Conservation (phyloP, 768 basidiomycete genomes). For the Auricularia sp. region DNA sequence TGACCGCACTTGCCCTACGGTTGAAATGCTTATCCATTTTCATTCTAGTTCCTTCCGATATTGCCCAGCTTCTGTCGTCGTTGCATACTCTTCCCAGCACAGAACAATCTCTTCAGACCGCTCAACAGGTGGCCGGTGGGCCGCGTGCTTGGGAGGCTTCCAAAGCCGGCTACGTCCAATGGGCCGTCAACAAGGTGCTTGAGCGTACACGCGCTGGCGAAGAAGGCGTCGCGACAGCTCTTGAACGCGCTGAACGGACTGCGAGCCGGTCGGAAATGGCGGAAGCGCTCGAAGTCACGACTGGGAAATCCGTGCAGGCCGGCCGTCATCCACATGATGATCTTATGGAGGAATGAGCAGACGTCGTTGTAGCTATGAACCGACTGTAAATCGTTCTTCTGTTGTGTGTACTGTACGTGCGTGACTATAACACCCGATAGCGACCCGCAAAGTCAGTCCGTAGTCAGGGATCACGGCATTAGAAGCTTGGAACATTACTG, state of each 20-base stretch:
- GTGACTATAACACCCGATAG: too few relatives aligned
- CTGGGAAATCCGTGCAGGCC: too few relatives aligned
- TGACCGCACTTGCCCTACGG: conserved; percentile 36
- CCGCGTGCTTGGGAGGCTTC: conserved; percentile 67
- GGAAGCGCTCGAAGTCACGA: too few relatives aligned
- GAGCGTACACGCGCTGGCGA: conserved; percentile 18
- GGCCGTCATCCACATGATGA: too few relatives aligned
- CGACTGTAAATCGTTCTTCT: too few relatives aligned
- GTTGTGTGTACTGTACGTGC: too few relatives aligned
- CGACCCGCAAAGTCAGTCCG: too few relatives aligned
- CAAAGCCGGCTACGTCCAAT: conserved; percentile 64
- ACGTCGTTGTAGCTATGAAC: too few relatives aligned
- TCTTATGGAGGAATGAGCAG: too few relatives aligned
- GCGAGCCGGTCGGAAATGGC: too few relatives aligned
- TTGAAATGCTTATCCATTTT: conserved; percentile 29
- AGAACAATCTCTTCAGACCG: conserved; percentile 31
- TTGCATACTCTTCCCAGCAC: conserved; percentile 24
- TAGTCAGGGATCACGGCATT: too few relatives aligned
- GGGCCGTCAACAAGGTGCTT: conserved; percentile 57
- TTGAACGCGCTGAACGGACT: not conserved
- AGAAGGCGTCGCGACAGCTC: not conserved
- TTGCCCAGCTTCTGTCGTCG: conserved; percentile 2
- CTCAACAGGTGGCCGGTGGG: conserved; percentile 20
- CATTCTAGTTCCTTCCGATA: conserved; percentile 28
- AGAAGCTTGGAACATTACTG: too few relatives aligned